Base-by-base conservation (phyloP, 257 asterid genomes). In the Lavandula angustifolia region DNA sequence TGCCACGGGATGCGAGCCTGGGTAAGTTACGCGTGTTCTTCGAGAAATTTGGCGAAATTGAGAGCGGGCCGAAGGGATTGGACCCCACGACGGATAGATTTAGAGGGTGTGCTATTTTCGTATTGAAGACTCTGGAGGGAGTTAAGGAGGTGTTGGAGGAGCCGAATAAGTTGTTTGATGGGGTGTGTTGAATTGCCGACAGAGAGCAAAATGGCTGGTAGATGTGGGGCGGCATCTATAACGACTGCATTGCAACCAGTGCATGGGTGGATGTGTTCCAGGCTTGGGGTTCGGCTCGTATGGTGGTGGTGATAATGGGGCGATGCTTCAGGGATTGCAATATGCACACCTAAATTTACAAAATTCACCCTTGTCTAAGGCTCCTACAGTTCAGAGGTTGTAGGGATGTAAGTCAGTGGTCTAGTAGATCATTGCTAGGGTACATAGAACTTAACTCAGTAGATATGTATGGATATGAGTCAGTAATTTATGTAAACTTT, bases 21-120 rank as follows among this genome's bases (percentile, higher is more conserved):
- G 89, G 80, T 32, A 81, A 47, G 60, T 75, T 92, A 81, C 77
- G 83, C 83, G 70, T 1, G 1, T 89, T 87, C 60, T 92, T 92
- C 35, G 86, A 76, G 18, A 73, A 67, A 61, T 92, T 85, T 42
- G 97, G 96, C 32, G 96, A 89, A 62, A 80, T 92, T 70, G 98
- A 92, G 73, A 72, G 55, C 60, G 97, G 98, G 3, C 97, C 97
- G 0, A 80, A 74, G 59, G 97, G 97, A 8, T 67, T 89, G 31
- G 98, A 92, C 61, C 84, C 85, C 33, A 44, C 40, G 3, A 89
- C 97, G 0, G 95, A 95, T 73, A 89, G 71, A 70, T 92, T 80
- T 32, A 87, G 68, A 82, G 96, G 98, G 55, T 92, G 85, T 64
- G 98, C 96, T 1, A 75, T 92, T 46, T 89, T 92, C 41, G 84